Percentiles rank a stretch among this genome's conserved stretches.
These are phyloP conservation scores for Sideroxylon spinosum DNA, from an alignment of 179 eudicot species.

Conservation along the genomic window DNA sequence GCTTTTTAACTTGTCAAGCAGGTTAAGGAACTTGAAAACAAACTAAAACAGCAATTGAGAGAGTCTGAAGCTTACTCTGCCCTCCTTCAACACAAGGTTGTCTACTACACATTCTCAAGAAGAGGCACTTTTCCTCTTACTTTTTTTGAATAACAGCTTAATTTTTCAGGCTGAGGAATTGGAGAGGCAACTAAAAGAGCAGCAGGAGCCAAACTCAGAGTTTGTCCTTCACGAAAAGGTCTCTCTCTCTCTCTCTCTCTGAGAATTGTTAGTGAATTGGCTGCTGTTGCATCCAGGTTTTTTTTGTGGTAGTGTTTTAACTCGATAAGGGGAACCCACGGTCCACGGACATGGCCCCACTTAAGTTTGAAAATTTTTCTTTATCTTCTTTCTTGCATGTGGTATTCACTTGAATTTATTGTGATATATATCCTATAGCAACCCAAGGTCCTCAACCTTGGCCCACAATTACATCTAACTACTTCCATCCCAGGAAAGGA, in stretches of 20 bases:
- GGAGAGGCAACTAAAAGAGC: slow-evolving; percentile 38
- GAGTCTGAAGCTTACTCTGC: slow-evolving; percentile 46
- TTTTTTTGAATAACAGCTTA: not conserved
- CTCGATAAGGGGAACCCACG: too few species aligned
- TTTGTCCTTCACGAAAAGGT: slow-evolving; percentile 41
- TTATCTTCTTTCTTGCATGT: too few species aligned
- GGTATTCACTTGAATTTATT: too few species aligned
- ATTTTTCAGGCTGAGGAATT: slow-evolving; percentile 42
- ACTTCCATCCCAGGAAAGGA: too few species aligned
- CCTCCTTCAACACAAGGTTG: slow-evolving; percentile 68
- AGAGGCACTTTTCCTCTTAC: not conserved
- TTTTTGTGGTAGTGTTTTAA: too few species aligned
- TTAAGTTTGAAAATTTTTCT: too few species aligned
- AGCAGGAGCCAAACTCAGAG: slow-evolving; percentile 32
- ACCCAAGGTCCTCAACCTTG: too few species aligned
- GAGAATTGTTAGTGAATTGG: not conserved
- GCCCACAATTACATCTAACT: too few species aligned
- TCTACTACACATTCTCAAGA: not conserved
- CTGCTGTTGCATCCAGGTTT: not conserved
- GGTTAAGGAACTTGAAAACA: slow-evolving; percentile 71
- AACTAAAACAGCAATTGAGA: slow-evolving; percentile 56
- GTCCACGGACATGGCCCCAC: too few species aligned
- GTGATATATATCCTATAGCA: too few species aligned
- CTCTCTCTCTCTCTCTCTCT: not conserved
- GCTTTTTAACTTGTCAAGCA: slow-evolving; percentile 26